Percentiles rank a stretch among this genome's conserved stretches.
phyloP scores from a whole-genome alignment of 164 flowering plant species.

The Chimonanthus praecox region DNA sequence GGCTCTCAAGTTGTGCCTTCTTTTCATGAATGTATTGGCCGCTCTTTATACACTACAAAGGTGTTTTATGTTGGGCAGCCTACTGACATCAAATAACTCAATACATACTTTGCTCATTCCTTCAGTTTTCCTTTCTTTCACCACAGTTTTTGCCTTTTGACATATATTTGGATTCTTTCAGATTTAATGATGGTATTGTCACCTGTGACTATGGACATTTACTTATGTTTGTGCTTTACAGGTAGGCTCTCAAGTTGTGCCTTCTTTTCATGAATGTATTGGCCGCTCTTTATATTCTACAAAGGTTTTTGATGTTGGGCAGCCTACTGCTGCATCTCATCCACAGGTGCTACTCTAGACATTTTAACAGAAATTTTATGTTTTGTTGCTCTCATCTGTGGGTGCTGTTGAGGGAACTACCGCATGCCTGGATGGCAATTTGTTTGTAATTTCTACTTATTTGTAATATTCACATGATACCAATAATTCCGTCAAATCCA shows the following conservation, averaged over 20 bases:
- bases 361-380: not conserved
- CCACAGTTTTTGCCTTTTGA: not conserved
- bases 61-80: not conserved
- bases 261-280: slow-evolving; percentile 20
- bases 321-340: slow-evolving; percentile 77
- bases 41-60: no score
- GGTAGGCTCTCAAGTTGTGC: slow-evolving; percentile 7
- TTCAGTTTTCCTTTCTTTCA: not conserved
- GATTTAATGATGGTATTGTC: not conserved
- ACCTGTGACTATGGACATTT: not conserved
- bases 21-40: not conserved
- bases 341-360: slow-evolving; percentile 49
- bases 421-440: not conserved
- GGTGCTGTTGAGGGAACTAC: not conserved
- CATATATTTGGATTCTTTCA: not conserved
- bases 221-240: slow-evolving; percentile 1
- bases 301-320: slow-evolving; percentile 55
- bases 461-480: not conserved
- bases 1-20: not conserved
- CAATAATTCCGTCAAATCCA: not conserved
- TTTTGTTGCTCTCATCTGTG: not conserved
- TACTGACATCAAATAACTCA: not conserved
- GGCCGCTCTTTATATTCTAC: slow-evolving; percentile 38
- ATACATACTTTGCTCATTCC: not conserved
- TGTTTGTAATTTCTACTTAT: not conserved